Evolutionary conservation across 2,329 filamentous ascomycete species (phyloP).

Genomic region (Aspergillus sp.): DNA sequence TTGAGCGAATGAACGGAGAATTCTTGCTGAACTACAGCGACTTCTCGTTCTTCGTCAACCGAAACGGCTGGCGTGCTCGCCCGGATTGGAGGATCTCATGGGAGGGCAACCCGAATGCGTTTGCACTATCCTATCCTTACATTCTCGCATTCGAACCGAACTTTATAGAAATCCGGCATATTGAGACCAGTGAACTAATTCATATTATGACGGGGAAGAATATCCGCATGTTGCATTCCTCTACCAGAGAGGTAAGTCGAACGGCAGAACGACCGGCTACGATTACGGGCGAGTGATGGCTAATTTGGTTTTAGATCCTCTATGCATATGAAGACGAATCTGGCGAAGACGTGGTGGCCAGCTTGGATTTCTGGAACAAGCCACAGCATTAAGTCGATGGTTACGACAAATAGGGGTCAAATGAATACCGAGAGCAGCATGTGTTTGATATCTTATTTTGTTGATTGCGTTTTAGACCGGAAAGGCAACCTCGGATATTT

Average conservation of each 20-base stretch:
- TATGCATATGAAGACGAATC: conserved; percentile 97
- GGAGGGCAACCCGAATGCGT: conserved; percentile 90
- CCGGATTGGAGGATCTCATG: conserved; percentile 97
- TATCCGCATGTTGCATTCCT: conserved; percentile 95
- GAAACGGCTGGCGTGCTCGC: conserved; percentile 93
- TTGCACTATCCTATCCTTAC: conserved; percentile 94
- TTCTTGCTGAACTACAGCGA: conserved; percentile 98
- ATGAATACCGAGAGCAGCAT: conserved; percentile 3
- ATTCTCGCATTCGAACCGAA: conserved; percentile 96
- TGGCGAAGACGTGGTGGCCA: conserved; percentile 90
- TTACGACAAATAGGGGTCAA: conserved; percentile 3
- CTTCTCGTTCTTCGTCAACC: conserved; percentile 98
- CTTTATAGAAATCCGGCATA: conserved; percentile 94
- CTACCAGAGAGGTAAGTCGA: conserved; percentile 82
- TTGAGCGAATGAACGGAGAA: conserved; percentile 93
- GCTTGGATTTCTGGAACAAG: conserved; percentile 92
- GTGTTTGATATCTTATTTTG: conserved; percentile 9
- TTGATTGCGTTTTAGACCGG: conserved; percentile 19
- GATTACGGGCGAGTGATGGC: not conserved
- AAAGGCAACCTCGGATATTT: conserved; percentile 6
- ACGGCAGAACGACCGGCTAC: not conserved
- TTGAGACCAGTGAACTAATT: conserved; percentile 85
- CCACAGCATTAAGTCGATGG: conserved; percentile 28
- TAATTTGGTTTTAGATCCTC: conserved; percentile 66
- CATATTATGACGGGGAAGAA: conserved; percentile 97